These are phyloP conservation scores for Cordyceps farinosa DNA, from an alignment of 2,329 filamentous ascomycete species.

Conservation along the genomic window DNA sequence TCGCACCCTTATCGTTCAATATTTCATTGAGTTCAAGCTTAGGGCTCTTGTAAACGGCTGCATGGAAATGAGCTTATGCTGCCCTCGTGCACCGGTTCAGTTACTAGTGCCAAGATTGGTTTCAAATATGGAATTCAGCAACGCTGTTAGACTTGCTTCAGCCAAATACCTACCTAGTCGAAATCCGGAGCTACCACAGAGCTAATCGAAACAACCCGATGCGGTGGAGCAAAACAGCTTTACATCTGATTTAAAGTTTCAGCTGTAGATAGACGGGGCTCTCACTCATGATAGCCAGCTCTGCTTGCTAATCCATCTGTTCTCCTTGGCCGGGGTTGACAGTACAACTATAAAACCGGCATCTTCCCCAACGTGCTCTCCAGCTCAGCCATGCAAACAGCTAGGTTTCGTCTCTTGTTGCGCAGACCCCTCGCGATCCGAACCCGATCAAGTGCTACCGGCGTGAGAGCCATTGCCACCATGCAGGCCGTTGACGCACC, in stretches of 20 bases:
- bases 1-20: no score
- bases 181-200: neutral
- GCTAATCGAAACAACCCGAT: neutral
- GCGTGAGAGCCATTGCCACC: neutral
- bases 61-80: no score
- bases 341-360: neutral
- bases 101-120: neutral
- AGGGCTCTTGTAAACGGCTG: no score
- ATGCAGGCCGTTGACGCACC: constrained; percentile 45
- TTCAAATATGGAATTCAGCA: neutral
- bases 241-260: neutral
- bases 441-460: neutral
- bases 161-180: neutral
- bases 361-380: neutral
- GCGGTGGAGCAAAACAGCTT: neutral
- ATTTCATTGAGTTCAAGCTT: no score
- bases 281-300: neutral
- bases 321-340: neutral
- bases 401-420: neutral
- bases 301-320: neutral
- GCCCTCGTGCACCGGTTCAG: neutral
- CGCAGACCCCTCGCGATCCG: neutral
- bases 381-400: neutral
- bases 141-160: neutral
- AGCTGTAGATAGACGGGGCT: neutral